Evolutionary conservation across 23 red algal species (phyloP), one percentile per base, ranked within the genome.

Genomic region (Gracilaria caudata): DNA sequence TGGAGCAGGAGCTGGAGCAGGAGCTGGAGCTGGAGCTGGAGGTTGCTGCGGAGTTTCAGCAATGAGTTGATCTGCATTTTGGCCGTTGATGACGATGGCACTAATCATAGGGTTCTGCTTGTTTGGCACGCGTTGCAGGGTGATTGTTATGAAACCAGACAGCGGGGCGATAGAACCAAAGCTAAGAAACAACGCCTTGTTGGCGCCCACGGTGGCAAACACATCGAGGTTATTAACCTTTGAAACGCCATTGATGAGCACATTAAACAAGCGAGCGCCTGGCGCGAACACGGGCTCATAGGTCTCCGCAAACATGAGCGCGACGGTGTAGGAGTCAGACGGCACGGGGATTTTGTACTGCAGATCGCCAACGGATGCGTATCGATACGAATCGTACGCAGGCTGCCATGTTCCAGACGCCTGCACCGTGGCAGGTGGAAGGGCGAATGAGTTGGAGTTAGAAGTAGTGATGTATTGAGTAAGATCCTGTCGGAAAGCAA

Each of bases 41-140:
- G 54, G 35, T 65, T 40, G 49, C 47, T 34, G 36, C 37, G 71
- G 41, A 1, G 32, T n/a, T 37, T 70, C 8, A 1, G 43, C 2
- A 35, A 89, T 54, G 53, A 75, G 68, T 16, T 68, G 51, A 56
- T 75, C 85, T 38, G 73, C 71, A 16, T 73, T 58, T 21, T 33
- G 14, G 0, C 71, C 85, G 7, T 68, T 53, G 25, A 92, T 84
- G 51, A 84, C 23, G 32, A 92, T 73, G 19, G 49, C 78, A 14
- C 57, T 64, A 35, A 92, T 26, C 89, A 84, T 84, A 24, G 89
- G 89, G 58, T 92, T 92, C 46, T 92, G 28, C 49, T 83, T 77
- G 6, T 49, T 79, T 9, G 28, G 17, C 23, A 92, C 61, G 53
- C 79, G 64, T 12, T 37, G 58, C 34, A 77, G 71, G n/a, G 81